Evolutionary conservation across 192 early-diverging fungal species (phyloP).

Genomic region (Dispira parvispora): DNA sequence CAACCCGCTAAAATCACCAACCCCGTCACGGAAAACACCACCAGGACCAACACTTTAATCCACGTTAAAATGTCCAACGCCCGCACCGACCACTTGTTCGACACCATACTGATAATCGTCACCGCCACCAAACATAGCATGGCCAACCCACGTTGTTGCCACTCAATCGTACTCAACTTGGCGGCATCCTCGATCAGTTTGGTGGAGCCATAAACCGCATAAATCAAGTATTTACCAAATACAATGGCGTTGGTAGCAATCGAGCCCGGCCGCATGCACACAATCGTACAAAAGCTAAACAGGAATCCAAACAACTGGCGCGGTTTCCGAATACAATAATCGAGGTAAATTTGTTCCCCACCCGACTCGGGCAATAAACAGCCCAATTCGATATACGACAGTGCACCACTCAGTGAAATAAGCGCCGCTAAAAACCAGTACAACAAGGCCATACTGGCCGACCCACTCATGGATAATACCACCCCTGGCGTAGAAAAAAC

Average conservation of each 20-base stretch:
- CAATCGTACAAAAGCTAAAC: constrained; percentile 32
- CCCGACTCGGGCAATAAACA: constrained; percentile 73
- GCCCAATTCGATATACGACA: constrained; percentile 72
- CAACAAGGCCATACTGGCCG: constrained; percentile 45
- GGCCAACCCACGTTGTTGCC: constrained; percentile 30
- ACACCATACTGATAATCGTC: constrained; percentile 41
- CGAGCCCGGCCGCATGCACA: constrained; percentile 29
- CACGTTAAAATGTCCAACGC: constrained; percentile 50
- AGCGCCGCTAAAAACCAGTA: constrained; percentile 56
- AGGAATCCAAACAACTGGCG: constrained; percentile 30
- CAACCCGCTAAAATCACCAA: constrained; percentile 47
- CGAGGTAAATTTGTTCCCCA: constrained; percentile 74
- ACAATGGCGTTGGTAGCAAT: constrained; percentile 30
- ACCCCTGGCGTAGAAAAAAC: constrained; percentile 67
- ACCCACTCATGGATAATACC: constrained; percentile 42
- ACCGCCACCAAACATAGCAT: constrained; percentile 33
- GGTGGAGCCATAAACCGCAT: constrained; percentile 19
- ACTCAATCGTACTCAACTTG: constrained; percentile 13
- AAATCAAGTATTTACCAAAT: constrained; percentile 32
- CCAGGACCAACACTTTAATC: constrained; percentile 47
- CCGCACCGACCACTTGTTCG: constrained; percentile 40
- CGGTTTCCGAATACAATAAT: constrained; percentile 36
- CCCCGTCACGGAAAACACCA: constrained; percentile 49
- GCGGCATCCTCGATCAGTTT: constrained; percentile 8
- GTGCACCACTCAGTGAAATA: constrained; percentile 58